phyloP scores from a whole-genome alignment of 129 eudicot species.

The Flaveria ramosissima region DNA sequence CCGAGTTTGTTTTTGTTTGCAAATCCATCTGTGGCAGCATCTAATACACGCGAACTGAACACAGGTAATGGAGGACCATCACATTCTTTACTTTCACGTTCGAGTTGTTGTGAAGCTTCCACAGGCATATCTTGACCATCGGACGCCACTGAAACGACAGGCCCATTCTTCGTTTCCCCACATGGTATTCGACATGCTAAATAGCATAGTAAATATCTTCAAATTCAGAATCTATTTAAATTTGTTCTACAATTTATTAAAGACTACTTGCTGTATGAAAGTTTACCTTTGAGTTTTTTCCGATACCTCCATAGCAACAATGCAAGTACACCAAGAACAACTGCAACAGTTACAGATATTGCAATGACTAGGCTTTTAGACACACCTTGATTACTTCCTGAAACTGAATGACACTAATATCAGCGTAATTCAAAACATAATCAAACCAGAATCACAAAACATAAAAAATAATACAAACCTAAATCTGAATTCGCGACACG shows the following conservation, averaged over 20 bases:
- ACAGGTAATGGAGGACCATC: constrained; percentile 50
- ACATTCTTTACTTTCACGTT: constrained; percentile 42
- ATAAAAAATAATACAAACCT: constrained; percentile 48
- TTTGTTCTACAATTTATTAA: not conserved
- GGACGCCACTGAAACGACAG: constrained; percentile 22
- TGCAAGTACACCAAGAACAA: constrained; percentile 36
- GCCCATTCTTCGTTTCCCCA: constrained; percentile 14
- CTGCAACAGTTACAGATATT: constrained; percentile 31
- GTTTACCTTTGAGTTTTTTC: constrained; percentile 41
- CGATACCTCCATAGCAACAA: constrained; percentile 47
- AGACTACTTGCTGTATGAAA: not conserved
- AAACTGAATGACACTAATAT: not conserved
- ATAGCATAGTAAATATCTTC: not conserved
- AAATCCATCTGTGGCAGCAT: constrained; percentile 57
- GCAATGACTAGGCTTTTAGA: constrained; percentile 35
- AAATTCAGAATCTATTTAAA: constrained; percentile 1
- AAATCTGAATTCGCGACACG: constrained; percentile 61
- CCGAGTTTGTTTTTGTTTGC: constrained; percentile 70
- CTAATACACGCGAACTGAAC: constrained; percentile 42
- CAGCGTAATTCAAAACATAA: constrained; percentile 5
- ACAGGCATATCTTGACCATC: constrained; percentile 39
- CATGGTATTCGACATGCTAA: constrained; percentile 28
- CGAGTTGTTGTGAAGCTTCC: constrained; percentile 43
- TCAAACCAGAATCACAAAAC: not conserved
- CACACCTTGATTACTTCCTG: constrained; percentile 38